Conservation (phyloP, 2,329 filamentous ascomycete genomes). For the Emergomyces africanus region DNA sequence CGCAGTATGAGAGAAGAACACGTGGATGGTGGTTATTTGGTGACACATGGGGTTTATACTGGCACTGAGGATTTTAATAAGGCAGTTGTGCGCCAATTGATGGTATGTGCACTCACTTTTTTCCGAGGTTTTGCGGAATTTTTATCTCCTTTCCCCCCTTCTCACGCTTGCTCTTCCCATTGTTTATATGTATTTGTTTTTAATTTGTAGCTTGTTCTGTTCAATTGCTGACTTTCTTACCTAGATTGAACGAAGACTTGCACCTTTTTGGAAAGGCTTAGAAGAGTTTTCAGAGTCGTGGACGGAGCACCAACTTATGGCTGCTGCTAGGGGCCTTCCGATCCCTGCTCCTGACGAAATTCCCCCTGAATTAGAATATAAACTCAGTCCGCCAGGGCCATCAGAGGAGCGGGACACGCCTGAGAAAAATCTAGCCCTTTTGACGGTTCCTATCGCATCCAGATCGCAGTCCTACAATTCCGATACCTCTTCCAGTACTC, state of each 20-base stretch:
- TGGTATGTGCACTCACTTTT: conserved; percentile 51
- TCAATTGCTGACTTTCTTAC: conserved; percentile 9
- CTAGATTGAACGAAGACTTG: conserved; percentile 86
- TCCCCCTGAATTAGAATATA: conserved; percentile 51
- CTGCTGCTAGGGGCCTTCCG: conserved; percentile 69
- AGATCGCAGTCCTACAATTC: conserved; percentile 69
- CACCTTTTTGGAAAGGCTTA: conserved; percentile 90
- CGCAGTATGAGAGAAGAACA: conserved; percentile 82
- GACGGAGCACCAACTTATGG: conserved; percentile 92
- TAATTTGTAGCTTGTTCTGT: background rate
- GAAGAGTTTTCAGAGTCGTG: conserved; percentile 80
- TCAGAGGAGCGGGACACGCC: conserved; percentile 37
- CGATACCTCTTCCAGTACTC: conserved; percentile 54
- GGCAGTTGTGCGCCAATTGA: conserved; percentile 70
- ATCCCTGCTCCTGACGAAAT: conserved; percentile 76
- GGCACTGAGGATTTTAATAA: conserved; percentile 92
- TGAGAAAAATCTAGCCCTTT: conserved; percentile 51
- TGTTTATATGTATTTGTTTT: background rate
- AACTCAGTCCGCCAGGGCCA: conserved; percentile 39
- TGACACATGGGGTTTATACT: conserved; percentile 88
- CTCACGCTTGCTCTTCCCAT: background rate
- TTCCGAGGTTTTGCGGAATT: background rate
- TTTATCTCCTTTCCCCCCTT: too few species aligned
- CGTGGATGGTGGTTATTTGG: conserved; percentile 86
- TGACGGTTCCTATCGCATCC: conserved; percentile 68